Evolutionary conservation across 805 yeast species (phyloP).

Genomic region (Candida dajiaensis): DNA sequence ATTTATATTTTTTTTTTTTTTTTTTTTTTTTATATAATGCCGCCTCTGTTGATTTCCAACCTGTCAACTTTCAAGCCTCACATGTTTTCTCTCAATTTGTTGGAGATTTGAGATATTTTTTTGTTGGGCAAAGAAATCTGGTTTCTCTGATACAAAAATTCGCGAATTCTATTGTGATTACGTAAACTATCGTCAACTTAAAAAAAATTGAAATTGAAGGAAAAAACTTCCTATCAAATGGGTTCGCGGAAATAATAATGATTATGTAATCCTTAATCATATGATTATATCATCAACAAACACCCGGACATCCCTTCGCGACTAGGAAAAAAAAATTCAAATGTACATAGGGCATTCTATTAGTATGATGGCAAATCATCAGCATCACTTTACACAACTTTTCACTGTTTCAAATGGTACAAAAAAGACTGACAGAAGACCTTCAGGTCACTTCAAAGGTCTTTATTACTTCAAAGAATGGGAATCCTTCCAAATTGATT

Average conservation of each 20-base stretch:
- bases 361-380: background rate
- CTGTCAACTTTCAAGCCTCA: no score
- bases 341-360: no score
- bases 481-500: slow-evolving; percentile 85
- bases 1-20: no score
- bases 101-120: background rate
- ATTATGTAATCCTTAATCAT: no score
- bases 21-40: no score
- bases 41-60: no score
- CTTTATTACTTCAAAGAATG: slow-evolving; percentile 84
- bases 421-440: slow-evolving; percentile 43
- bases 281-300: background rate
- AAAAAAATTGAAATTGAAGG: no score
- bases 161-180: background rate
- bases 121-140: background rate
- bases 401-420: background rate
- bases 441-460: slow-evolving; percentile 78
- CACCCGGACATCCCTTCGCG: background rate
- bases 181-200: background rate
- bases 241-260: background rate
- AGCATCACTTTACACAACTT: background rate
- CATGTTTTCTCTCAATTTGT: no score
- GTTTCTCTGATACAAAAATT: background rate
- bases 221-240: no score
- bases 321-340: background rate